phyloP scores from a whole-genome alignment of 2,329 filamentous ascomycete genomes.

The Fusarium sp. region DNA sequence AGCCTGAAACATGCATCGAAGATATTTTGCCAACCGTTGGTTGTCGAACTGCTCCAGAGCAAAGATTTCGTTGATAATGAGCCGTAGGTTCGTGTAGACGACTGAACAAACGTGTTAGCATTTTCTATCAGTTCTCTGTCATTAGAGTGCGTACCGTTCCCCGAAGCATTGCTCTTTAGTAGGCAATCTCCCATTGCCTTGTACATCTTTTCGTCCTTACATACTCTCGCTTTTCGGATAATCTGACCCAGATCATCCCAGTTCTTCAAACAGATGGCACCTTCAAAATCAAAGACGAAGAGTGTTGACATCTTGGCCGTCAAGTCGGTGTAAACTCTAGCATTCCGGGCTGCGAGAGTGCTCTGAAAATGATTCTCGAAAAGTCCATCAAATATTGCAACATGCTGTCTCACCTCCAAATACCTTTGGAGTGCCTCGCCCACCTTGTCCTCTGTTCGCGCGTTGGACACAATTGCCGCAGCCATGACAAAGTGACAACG shows the following conservation, averaged over 20 bases:
- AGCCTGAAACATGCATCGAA: constrained; percentile 80
- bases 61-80: constrained; percentile 78
- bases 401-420: constrained; percentile 68
- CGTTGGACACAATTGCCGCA: constrained; percentile 63
- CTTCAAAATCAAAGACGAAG: constrained; percentile 84
- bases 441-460: constrained; percentile 62
- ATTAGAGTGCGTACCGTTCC: constrained; percentile 57
- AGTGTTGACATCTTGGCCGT: constrained; percentile 73
- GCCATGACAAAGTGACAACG: constrained; percentile 78
- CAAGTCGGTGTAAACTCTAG: constrained; percentile 64
- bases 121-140: neutral
- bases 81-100: constrained; percentile 67
- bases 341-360: constrained; percentile 54
- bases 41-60: constrained; percentile 66
- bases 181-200: constrained; percentile 76
- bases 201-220: constrained; percentile 60
- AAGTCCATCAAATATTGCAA: constrained; percentile 67
- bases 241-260: constrained; percentile 76
- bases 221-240: constrained; percentile 63
- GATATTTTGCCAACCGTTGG: constrained; percentile 77
- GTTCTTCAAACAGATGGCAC: constrained; percentile 71
- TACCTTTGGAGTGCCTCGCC: constrained; percentile 71
- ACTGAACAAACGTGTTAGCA: constrained; percentile 50
- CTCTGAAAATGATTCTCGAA: constrained; percentile 65
- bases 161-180: constrained; percentile 64